These are phyloP conservation scores for Alternaria triticina DNA, from an alignment of 2,329 filamentous ascomycete genomes.

Conservation along the genomic window DNA sequence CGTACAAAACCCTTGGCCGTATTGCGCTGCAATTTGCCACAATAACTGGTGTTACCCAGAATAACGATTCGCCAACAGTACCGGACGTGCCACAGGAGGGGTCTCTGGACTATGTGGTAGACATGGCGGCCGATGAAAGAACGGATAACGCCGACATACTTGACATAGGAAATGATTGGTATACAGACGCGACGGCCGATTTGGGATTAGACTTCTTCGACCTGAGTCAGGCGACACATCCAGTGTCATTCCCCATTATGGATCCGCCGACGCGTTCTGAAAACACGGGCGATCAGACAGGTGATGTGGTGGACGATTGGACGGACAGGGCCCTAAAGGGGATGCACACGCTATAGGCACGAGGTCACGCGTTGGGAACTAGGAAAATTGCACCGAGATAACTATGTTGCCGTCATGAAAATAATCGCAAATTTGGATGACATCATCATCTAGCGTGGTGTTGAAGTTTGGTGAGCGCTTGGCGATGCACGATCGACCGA, in stretches of 20 bases:
- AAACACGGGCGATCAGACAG: slow-evolving; percentile 9
- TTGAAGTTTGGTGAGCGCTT: slow-evolving; percentile 9
- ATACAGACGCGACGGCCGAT: slow-evolving; percentile 25
- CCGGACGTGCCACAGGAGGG: background rate
- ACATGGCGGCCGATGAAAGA: slow-evolving; percentile 9
- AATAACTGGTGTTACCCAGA: slow-evolving; percentile 27
- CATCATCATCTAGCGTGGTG: slow-evolving; percentile 9
- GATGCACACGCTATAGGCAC: slow-evolving; percentile 18
- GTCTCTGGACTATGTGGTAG: slow-evolving; percentile 3
- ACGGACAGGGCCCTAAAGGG: slow-evolving; percentile 25
- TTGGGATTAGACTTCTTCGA: slow-evolving; percentile 32
- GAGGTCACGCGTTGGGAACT: background rate
- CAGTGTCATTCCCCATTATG: background rate
- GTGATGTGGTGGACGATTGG: slow-evolving; percentile 27
- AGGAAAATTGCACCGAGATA: background rate
- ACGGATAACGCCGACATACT: slow-evolving; percentile 16
- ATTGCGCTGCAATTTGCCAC: slow-evolving; percentile 34
- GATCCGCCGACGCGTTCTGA: slow-evolving; percentile 12
- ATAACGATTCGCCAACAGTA: slow-evolving; percentile 4
- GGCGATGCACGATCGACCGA: slow-evolving; percentile 14
- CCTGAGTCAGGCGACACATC: slow-evolving; percentile 6
- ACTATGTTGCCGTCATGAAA: slow-evolving; percentile 16
- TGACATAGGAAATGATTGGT: slow-evolving; percentile 29
- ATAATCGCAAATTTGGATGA: slow-evolving; percentile 11
- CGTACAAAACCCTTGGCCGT: slow-evolving; percentile 26